Conservation (phyloP, 2,329 filamentous ascomycete genomes). For the Aspergillus aculeatinus region DNA sequence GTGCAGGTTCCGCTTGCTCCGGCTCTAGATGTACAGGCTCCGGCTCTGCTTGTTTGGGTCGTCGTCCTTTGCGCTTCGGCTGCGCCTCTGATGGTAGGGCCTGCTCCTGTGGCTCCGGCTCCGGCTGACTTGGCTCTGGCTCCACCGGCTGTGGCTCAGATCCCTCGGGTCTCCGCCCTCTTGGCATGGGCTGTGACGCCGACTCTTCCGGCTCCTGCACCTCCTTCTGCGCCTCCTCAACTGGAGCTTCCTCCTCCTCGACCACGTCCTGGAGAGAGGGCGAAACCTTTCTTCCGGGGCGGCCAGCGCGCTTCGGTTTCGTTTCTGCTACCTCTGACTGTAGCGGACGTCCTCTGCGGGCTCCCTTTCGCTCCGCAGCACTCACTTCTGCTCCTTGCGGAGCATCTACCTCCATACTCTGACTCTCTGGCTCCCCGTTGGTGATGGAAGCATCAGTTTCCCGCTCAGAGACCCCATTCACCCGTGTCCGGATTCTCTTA, state of each 20-base stretch:
- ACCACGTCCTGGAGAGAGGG: neutral
- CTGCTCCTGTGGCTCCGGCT: neutral
- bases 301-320: conserved; percentile 19
- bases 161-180: neutral
- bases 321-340: conserved; percentile 12
- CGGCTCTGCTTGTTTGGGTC: neutral
- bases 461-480: conserved; percentile 8
- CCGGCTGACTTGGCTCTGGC: neutral
- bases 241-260: neutral
- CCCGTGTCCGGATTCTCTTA: conserved; percentile 11
- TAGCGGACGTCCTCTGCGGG: neutral
- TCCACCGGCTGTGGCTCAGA: neutral
- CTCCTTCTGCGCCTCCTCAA: neutral
- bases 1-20: neutral
- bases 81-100: neutral
- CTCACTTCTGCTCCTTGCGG: conserved; percentile 1
- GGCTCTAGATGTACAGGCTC: neutral
- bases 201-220: neutral
- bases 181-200: neutral
- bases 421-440: neutral
- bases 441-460: neutral
- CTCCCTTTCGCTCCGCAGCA: neutral
- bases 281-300: conserved; percentile 9
- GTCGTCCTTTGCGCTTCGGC: neutral
- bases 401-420: conserved; percentile 1